Evolutionary conservation across 108 stramenopile species (phyloP).

Genomic region (Chaetoceros muelleri): DNA sequence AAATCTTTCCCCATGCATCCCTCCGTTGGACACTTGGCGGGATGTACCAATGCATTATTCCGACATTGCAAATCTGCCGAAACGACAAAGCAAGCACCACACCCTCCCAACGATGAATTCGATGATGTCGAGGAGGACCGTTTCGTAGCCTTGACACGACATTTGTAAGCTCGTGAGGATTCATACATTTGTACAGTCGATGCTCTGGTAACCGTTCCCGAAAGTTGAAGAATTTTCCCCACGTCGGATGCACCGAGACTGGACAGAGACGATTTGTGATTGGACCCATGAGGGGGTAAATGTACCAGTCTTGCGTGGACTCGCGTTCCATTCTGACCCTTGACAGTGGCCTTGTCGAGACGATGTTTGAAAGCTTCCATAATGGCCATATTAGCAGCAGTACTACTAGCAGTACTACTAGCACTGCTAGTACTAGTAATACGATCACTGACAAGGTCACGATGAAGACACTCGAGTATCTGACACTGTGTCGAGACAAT

Average conservation of each 20-base stretch:
- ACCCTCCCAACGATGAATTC: no score
- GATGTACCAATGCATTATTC: slow-evolving; percentile 73
- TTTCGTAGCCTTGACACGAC: slow-evolving; percentile 26
- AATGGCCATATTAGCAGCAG: slow-evolving; percentile 1
- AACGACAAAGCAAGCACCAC: slow-evolving; percentile 59
- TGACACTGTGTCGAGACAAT: slow-evolving; percentile 35
- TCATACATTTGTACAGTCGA: slow-evolving; percentile 91
- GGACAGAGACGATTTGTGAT: slow-evolving; percentile 67
- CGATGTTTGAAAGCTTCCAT: slow-evolving; percentile 3
- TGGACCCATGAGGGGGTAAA: slow-evolving; percentile 74
- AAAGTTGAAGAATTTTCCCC: slow-evolving; percentile 83
- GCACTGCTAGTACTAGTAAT: background rate
- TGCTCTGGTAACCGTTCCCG: slow-evolving; percentile 88
- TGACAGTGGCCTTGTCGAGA: slow-evolving; percentile 24
- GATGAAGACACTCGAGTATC: slow-evolving; percentile 1
- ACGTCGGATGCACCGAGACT: slow-evolving; percentile 65
- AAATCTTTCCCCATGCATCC: slow-evolving; percentile 57
- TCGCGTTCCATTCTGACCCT: slow-evolving; percentile 17
- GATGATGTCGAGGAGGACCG: background rate
- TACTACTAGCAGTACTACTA: slow-evolving; percentile 2
- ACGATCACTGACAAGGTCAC: slow-evolving; percentile 6
- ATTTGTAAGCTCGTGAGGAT: slow-evolving; percentile 65
- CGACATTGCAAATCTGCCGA: slow-evolving; percentile 76
- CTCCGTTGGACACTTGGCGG: slow-evolving; percentile 56
- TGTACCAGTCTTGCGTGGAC: slow-evolving; percentile 85